A percentile compares a stretch with the other conserved stretches of the same genome.
These are phyloP conservation scores for Fistulinella cinereoalba DNA, from an alignment of 1,284 basidiomycete genomes.

Conservation along the genomic window DNA sequence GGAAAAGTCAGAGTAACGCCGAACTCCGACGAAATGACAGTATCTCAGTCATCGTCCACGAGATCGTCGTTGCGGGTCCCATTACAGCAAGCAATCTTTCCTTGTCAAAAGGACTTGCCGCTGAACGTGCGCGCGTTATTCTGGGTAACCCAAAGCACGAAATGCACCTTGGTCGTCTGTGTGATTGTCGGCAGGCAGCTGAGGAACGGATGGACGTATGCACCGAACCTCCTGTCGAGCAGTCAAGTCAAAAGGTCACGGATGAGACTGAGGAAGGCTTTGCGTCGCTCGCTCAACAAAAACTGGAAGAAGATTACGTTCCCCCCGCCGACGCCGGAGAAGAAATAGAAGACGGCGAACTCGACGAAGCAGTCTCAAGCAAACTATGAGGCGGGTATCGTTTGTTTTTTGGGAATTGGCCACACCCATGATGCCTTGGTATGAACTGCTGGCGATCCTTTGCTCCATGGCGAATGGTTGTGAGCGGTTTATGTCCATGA, in stretches of 20 bases:
- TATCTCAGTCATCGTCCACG: conserved; percentile 58
- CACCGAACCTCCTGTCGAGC: conserved; percentile 19
- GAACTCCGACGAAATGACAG: conserved; percentile 48
- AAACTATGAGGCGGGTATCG: conserved; percentile 9
- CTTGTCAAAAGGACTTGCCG: conserved; percentile 62
- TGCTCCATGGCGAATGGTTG: conserved; percentile 32
- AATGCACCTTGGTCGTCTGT: conserved; percentile 47
- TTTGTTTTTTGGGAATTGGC: conserved; percentile 8
- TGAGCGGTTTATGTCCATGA: conserved; percentile 33
- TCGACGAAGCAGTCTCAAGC: conserved; percentile 6
- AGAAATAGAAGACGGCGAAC: conserved; percentile 23
- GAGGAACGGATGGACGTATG: conserved; percentile 17
- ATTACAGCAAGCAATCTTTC: conserved; percentile 51
- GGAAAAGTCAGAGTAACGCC: conserved; percentile 47
- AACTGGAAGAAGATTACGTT: conserved; percentile 27
- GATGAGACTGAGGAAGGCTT: conserved; percentile 37
- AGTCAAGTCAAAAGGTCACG: conserved; percentile 16
- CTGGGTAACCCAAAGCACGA: conserved; percentile 48
- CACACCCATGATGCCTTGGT: conserved; percentile 23
- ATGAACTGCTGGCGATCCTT: conserved; percentile 36
- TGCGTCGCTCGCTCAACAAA: conserved; percentile 31
- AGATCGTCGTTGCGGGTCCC: conserved; percentile 53
- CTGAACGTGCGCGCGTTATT: conserved; percentile 54
- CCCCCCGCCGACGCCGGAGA: conserved; percentile 12
- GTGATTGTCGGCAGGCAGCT: conserved; percentile 44